Base-by-base conservation (phyloP, 306 rosid species). In the Lablab purpureus region DNA sequence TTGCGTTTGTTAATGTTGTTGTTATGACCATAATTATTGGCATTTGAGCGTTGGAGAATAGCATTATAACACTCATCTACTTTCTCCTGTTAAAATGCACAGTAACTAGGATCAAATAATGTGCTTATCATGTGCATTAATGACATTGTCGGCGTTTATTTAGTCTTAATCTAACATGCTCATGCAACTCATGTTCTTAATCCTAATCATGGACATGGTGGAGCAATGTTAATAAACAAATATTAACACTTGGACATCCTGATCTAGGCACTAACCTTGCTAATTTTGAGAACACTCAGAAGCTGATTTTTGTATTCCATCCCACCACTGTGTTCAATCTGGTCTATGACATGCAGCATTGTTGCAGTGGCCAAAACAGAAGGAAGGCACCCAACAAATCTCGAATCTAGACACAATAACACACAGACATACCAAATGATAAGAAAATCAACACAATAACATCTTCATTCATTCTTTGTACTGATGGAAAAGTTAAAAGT, bases 351-450 rank as follows among this genome's bases (percentile, higher is more conserved):
- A 64, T 82, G 82, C 91, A 90, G 60, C 98, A 95, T 95, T 80
- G 94, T 88, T 0, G 99, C 93, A 27, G 97, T 87, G 27, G 99
- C 98, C 97, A 95, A 67, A 6, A 91, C 96, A 77, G 99, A 95
- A 21, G 99, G 97, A 36, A 89, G 91, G 87, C 80, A 85, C 84
- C 92, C 86, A n/a, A 93, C 80, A 79, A 87, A 95, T 80, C 94
- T 89, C 70, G 93, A 84, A 87, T 91, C 99, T 95, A 86, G 10
- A 75, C 6, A 6, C 73, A 76, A 77, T 12, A 58, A 74, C 37
- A 30, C 56, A 76, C 7, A 76, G 4, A 67, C 54, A 79, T 7
- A 18, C 54, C 14, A 69, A 74, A 46, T 37, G 58, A 68, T 56
- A 64, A 74, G 49, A 40, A 49, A 83, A 78, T 46, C 51, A 47